Percentiles rank a stretch among this genome's conserved stretches.
phyloP scores from a whole-genome alignment of 495 filamentous ascomycete species.

The Penicillium diatomitis region DNA sequence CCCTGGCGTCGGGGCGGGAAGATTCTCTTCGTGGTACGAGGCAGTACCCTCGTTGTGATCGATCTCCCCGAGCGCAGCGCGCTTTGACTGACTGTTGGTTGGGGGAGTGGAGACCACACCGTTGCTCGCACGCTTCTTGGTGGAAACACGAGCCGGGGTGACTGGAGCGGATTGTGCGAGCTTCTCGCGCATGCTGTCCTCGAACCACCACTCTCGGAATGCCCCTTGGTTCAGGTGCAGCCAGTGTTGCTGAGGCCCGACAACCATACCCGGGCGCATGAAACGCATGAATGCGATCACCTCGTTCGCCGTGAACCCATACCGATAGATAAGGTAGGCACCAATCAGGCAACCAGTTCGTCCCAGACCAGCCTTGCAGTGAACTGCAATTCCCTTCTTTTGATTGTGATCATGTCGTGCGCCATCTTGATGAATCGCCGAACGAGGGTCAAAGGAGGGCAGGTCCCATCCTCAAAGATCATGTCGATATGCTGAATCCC shows the following conservation, averaged over 20 bases:
- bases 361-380: constrained; percentile 97
- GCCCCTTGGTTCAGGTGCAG: constrained; percentile 91
- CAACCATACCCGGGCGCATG: constrained; percentile 98
- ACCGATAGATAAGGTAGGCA: constrained; percentile 92
- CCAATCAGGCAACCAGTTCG: constrained; percentile 94
- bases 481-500: constrained; percentile 95
- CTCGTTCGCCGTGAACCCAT: constrained; percentile 98
- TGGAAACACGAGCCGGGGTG: constrained; percentile 64
- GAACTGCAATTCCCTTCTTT: constrained; percentile 88
- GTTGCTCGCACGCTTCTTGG: constrained; percentile 43
- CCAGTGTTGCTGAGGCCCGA: constrained; percentile 99
- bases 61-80: constrained; percentile 83
- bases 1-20: constrained; percentile 91
- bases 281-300: constrained; percentile 99
- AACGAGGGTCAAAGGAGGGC: constrained; percentile 76
- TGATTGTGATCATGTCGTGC: constrained; percentile 83
- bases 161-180: constrained; percentile 55
- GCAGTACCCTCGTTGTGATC: constrained; percentile 61
- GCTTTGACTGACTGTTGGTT: constrained; percentile 60
- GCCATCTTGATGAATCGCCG: constrained; percentile 89
- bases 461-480: constrained; percentile 99
- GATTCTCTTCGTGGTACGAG: constrained; percentile 60
- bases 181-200: constrained; percentile 71
- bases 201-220: constrained; percentile 97
- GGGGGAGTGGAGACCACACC: constrained; percentile 73